Evolutionary conservation across 2,329 filamentous ascomycete genomes (phyloP).

Genomic region (Aureobasidium sp.): DNA sequence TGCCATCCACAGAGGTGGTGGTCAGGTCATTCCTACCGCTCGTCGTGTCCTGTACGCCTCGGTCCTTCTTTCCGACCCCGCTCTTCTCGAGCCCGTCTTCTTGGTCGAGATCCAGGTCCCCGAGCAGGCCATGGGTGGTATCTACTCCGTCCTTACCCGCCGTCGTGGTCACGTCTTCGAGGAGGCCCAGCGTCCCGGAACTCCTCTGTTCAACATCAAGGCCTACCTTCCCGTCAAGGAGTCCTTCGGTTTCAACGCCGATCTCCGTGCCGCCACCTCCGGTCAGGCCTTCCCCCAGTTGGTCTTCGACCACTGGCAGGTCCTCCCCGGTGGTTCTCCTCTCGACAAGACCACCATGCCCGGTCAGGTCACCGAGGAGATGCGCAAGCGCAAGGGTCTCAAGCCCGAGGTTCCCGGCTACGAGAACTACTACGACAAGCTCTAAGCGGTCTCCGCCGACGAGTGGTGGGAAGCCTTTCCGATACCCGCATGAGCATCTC

Average conservation of each 20-base stretch:
- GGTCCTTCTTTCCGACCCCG: conserved; percentile 81
- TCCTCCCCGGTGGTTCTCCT: conserved; percentile 87
- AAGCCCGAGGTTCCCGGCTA: conserved; percentile 90
- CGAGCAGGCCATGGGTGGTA: conserved; percentile 98
- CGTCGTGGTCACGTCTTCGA: conserved; percentile 98
- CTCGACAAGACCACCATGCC: conserved; percentile 77
- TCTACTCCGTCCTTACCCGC: conserved; percentile 97
- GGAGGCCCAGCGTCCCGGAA: conserved; percentile 97
- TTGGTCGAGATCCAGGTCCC: conserved; percentile 98
- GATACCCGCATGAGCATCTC: conserved; percentile 15
- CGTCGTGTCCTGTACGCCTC: conserved; percentile 97
- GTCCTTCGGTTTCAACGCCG: conserved; percentile 98
- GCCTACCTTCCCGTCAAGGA: conserved; percentile 94
- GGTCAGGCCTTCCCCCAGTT: conserved; percentile 99
- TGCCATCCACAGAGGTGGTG: conserved; percentile 99
- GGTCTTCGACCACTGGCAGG: conserved; percentile 98
- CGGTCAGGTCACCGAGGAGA: conserved; percentile 74
- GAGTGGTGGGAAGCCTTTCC: conserved; percentile 15
- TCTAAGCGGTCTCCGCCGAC: conserved; percentile 52
- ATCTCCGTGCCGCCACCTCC: conserved; percentile 86
- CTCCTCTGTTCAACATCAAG: conserved; percentile 99
- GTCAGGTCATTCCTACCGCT: conserved; percentile 95
- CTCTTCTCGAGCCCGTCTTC: conserved; percentile 95
- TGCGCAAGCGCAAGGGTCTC: conserved; percentile 99
- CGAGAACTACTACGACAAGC: conserved; percentile 99